Evolutionary conservation across 1,284 basidiomycete species (phyloP).

Genomic region (Ganoderma lucidum): DNA sequence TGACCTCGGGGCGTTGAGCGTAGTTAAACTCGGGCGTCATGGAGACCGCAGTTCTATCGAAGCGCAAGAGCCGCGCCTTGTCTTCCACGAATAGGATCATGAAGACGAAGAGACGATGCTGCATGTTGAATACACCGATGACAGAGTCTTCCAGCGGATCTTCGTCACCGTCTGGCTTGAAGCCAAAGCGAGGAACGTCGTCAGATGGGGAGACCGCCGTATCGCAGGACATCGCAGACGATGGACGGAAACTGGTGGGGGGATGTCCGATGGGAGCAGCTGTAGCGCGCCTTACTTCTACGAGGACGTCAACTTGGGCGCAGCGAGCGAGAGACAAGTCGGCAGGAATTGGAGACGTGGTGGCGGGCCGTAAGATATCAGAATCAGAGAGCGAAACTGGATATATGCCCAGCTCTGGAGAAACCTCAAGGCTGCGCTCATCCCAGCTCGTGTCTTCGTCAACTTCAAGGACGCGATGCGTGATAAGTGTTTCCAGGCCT

Average conservation of each 20-base stretch:
- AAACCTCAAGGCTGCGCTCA: not conserved
- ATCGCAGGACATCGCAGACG: too few relatives aligned
- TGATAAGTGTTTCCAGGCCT: not conserved
- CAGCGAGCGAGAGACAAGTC: not conserved
- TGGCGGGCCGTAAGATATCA: not conserved
- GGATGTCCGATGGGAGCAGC: too few relatives aligned
- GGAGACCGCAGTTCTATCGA: slow-evolving; percentile 4
- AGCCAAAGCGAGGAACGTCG: not conserved
- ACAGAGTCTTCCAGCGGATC: not conserved
- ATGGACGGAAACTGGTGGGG: too few relatives aligned
- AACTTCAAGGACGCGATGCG: not conserved
- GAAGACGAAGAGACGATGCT: slow-evolving; percentile 1
- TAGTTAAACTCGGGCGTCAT: slow-evolving; percentile 22
- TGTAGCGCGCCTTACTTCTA: not conserved
- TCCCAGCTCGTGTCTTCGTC: not conserved
- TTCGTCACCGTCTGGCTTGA: not conserved
- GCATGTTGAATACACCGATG: not conserved
- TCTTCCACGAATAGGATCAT: not conserved
- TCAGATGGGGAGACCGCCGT: not conserved
- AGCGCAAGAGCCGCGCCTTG: slow-evolving; percentile 11
- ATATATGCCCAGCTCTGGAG: not conserved
- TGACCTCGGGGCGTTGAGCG: slow-evolving; percentile 14
- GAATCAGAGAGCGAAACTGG: not conserved
- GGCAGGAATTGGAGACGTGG: not conserved
- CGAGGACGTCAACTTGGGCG: not conserved